Base-by-base conservation (phyloP, 352 stramenopile genomes). In the Globisporangium okanoganense region DNA sequence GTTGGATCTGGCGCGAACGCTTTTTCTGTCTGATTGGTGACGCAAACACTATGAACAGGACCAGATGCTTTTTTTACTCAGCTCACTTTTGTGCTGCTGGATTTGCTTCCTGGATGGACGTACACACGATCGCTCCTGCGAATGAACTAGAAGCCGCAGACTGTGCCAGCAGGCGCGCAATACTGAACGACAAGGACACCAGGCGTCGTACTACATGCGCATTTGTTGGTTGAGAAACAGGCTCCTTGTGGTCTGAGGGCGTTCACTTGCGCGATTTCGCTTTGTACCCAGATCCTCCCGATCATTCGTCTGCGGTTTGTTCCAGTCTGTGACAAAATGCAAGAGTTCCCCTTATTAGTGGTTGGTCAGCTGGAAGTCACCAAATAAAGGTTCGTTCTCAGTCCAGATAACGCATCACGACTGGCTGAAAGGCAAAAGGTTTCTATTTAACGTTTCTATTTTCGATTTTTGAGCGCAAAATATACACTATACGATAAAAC, bases 371-470 rank as follows among this genome's bases (percentile, higher is more conserved):
- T 40, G 35, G 16, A 44, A 8, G 5, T 2, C 38, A 44, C 38
- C 38, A n/a, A 35, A 58, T 35, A 58, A 58, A 14, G 51, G 33
- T n/a, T 44, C 2, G 13, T 22, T 44, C 27, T 20, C 2, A 9
- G 2, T 14, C 25, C 38, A 16, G 48, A 54, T 40, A 54, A 25
- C 48, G 16, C 27, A 24, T 35, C 25, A 38, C 48, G 48, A 54
- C 29, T 58, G 35, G 51, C 56, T 40, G 16, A 62, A 41, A 36
- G n/a, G 9, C 25, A 62, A 47, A 25, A 61, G 35, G 10, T 33
- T 33, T 33, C 29, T 33, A 33, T 33, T n/a, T n/a, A 61, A 45
- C 51, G 51, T 57, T 57, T 57, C 55, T 61, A 61, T 61, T 61
- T 61, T 53, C 53, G 55, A 16, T n/a, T 33, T 33, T 33, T 33